These are phyloP conservation scores for Tubosaeta brunneosetosa DNA, from an alignment of 768 basidiomycete species.

Conservation along the genomic window DNA sequence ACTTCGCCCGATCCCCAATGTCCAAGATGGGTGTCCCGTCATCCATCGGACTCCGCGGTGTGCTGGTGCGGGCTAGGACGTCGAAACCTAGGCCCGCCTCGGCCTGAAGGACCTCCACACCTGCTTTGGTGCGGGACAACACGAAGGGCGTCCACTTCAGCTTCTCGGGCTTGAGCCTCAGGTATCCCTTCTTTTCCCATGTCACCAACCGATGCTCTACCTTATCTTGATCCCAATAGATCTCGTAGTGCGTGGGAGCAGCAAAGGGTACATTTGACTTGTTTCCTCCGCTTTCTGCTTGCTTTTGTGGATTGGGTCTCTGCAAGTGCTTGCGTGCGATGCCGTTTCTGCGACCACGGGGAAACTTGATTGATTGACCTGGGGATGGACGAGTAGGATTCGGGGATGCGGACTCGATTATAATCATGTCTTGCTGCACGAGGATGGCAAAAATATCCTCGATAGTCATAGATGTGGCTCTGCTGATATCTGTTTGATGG, in stretches of 20 bases:
- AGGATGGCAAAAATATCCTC: conserved; percentile 84
- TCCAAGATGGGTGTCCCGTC: conserved; percentile 22
- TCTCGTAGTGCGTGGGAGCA: conserved; percentile 65
- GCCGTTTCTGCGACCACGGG: conserved; percentile 63
- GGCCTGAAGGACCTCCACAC: conserved; percentile 25
- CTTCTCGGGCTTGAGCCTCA: conserved; percentile 72
- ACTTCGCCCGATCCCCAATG: conserved; percentile 13
- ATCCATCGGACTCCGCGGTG: conserved; percentile 18
- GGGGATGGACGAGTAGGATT: conserved; percentile 60
- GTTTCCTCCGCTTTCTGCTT: conserved; percentile 30
- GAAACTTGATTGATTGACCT: conserved; percentile 73
- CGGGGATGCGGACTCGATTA: conserved; percentile 38
- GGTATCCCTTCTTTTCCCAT: conserved; percentile 76
- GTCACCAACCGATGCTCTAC: conserved; percentile 61
- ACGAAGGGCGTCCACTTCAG: conserved; percentile 96
- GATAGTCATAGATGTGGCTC: conserved; percentile 82
- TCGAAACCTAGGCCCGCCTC: conserved; percentile 13
- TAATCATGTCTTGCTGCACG: conserved; percentile 70
- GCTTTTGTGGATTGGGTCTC: conserved; percentile 46
- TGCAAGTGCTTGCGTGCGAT: conserved; percentile 61
- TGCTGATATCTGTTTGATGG: conserved; percentile 63
- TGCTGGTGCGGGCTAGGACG: conserved; percentile 4
- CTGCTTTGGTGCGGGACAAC: conserved; percentile 43
- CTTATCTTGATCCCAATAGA: conserved; percentile 65
- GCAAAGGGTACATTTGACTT: conserved; percentile 51